Evolutionary conservation across 495 filamentous ascomycete genomes (phyloP).

Genomic region (Neurospora sp.): DNA sequence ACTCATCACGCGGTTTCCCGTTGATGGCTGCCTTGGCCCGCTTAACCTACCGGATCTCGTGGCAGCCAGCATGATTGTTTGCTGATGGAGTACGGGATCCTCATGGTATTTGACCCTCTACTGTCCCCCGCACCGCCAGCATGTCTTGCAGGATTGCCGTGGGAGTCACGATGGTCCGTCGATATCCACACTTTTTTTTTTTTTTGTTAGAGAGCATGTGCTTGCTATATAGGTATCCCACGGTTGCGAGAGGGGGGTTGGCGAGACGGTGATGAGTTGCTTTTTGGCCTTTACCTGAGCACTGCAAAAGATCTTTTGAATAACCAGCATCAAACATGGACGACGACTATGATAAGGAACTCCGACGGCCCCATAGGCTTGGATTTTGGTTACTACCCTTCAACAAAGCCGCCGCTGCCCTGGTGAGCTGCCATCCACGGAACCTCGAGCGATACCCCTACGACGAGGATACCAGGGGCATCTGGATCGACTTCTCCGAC

Average conservation of each 20-base stretch:
- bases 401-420: slow-evolving; percentile 7
- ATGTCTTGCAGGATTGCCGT: not conserved
- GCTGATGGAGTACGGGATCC: not conserved
- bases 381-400: slow-evolving; percentile 13
- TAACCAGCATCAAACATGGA: too few species aligned
- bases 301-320: too few species aligned
- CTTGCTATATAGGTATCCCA: not conserved
- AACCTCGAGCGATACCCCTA: not conserved
- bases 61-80: not conserved
- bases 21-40: not conserved
- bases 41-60: not conserved
- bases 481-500: slow-evolving; percentile 16
- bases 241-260: not conserved
- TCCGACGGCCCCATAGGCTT: too few species aligned
- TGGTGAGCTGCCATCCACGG: not conserved
- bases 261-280: not conserved
- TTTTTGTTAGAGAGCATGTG: not conserved
- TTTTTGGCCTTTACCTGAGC: too few species aligned
- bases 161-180: not conserved
- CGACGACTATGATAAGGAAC: too few species aligned
- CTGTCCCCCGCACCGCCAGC: not conserved
- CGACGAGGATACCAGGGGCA: slow-evolving; percentile 10
- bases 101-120: not conserved
- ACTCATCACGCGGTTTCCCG: not conserved
- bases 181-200: not conserved